These are phyloP conservation scores for Furcasterigmium sp. DNA, from an alignment of 2,329 filamentous ascomycete species.

Conservation along the genomic window DNA sequence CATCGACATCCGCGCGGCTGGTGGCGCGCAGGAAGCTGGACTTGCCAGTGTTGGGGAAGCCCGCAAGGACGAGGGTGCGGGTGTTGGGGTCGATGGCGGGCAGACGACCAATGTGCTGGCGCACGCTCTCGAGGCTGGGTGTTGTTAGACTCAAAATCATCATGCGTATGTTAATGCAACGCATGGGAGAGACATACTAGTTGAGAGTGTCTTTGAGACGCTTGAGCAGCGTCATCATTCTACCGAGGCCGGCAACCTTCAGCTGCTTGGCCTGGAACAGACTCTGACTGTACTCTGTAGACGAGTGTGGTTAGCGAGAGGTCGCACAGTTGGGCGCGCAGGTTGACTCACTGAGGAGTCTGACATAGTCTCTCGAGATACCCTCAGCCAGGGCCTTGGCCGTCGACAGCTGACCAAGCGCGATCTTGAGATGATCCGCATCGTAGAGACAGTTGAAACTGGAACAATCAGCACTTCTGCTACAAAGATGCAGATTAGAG, in stretches of 20 bases:
- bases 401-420: slow-evolving; percentile 90
- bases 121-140: slow-evolving; percentile 38
- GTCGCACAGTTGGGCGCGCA: neutral
- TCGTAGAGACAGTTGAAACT: slow-evolving; percentile 94
- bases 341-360: slow-evolving; percentile 54
- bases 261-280: slow-evolving; percentile 63
- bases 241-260: slow-evolving; percentile 90
- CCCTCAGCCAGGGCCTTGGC: slow-evolving; percentile 97
- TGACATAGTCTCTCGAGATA: slow-evolving; percentile 92
- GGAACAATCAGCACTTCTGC: slow-evolving; percentile 47
- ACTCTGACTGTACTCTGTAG: slow-evolving; percentile 1
- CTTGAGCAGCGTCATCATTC: slow-evolving; percentile 97
- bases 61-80: slow-evolving; percentile 89
- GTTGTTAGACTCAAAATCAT: neutral
- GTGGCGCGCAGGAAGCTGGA: slow-evolving; percentile 84
- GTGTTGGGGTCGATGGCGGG: slow-evolving; percentile 99
- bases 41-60: slow-evolving; percentile 97
- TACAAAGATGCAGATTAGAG: neutral
- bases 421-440: slow-evolving; percentile 96
- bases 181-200: slow-evolving; percentile 45
- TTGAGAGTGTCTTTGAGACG: slow-evolving; percentile 79
- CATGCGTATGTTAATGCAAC: too few species aligned
- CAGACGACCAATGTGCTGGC: slow-evolving; percentile 79
- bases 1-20: slow-evolving; percentile 90
- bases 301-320: neutral